Evolutionary conservation across 2,329 filamentous ascomycete genomes (phyloP).

Genomic region (Coniochaeta prunicola): DNA sequence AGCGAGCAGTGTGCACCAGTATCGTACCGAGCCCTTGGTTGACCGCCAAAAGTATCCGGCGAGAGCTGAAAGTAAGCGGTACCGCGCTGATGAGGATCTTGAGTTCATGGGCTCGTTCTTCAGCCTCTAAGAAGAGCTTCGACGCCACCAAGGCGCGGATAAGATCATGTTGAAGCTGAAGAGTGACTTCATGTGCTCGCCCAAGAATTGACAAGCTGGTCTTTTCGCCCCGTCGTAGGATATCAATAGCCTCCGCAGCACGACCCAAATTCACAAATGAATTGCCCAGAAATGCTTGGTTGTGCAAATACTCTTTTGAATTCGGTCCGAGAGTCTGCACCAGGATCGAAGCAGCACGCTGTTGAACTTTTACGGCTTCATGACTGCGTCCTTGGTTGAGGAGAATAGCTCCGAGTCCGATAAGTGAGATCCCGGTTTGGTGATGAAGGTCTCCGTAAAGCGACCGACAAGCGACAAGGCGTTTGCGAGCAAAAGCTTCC

Average conservation of each 20-base stretch:
- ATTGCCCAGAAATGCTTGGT: not conserved
- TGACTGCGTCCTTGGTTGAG: not conserved
- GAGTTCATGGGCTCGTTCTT: not conserved
- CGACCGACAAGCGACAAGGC: not conserved
- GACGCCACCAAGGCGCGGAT: not conserved
- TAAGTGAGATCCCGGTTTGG: not conserved
- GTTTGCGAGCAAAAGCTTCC: not conserved
- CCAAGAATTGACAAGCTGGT: not conserved
- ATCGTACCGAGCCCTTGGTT: not conserved
- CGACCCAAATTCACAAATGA: not conserved
- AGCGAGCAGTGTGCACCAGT: not conserved
- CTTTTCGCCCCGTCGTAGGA: not conserved
- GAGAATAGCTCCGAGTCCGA: not conserved
- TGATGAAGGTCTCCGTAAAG: not conserved
- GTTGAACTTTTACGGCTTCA: not conserved
- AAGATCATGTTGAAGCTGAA: not conserved
- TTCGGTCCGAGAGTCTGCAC: not conserved
- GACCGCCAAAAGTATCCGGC: not conserved
- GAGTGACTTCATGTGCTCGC: not conserved
- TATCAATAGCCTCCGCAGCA: not conserved
- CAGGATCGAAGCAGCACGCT: not conserved
- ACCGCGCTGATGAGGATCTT: not conserved
- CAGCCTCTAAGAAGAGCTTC: not conserved
- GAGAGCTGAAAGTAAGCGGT: not conserved
- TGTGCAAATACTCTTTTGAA: not conserved